Evolutionary conservation across 352 stramenopile species (phyloP), one percentile per base, ranked within the genome.

Genomic region (Phytophthora lateralis): DNA sequence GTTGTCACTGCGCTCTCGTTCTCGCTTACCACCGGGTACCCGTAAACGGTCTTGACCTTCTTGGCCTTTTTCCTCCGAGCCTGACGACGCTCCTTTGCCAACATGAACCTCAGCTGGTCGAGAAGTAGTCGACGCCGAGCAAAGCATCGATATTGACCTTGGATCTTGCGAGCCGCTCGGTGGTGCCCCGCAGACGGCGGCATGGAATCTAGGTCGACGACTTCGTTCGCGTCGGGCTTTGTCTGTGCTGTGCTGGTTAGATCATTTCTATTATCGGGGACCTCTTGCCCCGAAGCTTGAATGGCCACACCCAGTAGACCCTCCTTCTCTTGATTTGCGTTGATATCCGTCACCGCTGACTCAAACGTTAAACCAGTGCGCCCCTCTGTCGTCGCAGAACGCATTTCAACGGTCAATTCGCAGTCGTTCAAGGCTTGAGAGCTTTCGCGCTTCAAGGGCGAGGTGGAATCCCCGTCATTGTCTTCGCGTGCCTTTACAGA

Each of bases 71-170:
- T 73, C 59, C 71, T 69, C 10, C 69, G 49, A 27, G 48, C 34
- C 20, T 79, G 59, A 0, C 75, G 73, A 11, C 62, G 55, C 12
- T 81, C 53, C 18, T 79, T 68, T 15, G 54, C 64, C 37, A 81
- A 24, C n/a, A 80, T 37, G 41, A 80, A 84, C 6, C 52, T 66
- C 10, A 84, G 56, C 43, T 84, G 72, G 17, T 79, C 75, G 8
- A 66, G 17, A 30, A 84, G 38, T 2, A 80, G 24, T 42, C 69
- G 61, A 4, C 75, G 66, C 4, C 55, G 58, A 11, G 57, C 32
- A 52, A 76, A 80, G 24, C 57, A 67, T 41, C 69, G 72, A 49
- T 82, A 84, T 37, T 80, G 75, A 3, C 42, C 47, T 66, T 82
- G 72, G 20, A 84, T 80, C 15, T 62, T 65, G 18, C 30, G 37